phyloP scores from a whole-genome alignment of 306 rosid species.

The Macrotyloma uniflorum region DNA sequence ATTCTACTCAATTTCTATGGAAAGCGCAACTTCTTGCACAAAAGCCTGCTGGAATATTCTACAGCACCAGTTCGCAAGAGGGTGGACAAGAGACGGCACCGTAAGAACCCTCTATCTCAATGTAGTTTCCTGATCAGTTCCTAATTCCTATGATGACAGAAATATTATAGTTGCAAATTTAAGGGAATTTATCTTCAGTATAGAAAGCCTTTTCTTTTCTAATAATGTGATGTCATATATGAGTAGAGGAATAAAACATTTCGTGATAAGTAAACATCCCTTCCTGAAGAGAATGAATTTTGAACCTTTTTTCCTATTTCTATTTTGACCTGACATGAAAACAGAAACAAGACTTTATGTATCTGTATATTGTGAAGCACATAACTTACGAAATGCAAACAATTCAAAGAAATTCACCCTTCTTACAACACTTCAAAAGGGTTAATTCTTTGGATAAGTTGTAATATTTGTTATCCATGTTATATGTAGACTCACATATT shows the following conservation, averaged over 20 bases:
- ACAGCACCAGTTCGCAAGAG: slow-evolving; percentile 76
- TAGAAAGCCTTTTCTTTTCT: not conserved
- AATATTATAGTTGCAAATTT: not conserved
- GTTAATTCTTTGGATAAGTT: not conserved
- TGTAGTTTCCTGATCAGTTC: not conserved
- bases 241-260: not conserved
- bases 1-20: slow-evolving; percentile 68
- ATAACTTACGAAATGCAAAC: not conserved
- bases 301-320: not conserved
- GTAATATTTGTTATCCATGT: no score
- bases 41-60: slow-evolving; percentile 76
- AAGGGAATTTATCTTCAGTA: not conserved
- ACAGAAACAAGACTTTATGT: not conserved
- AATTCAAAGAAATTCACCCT: not conserved
- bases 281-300: not conserved
- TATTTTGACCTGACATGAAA: not conserved
- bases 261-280: not conserved
- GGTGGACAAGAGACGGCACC: slow-evolving; percentile 86
- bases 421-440: not conserved
- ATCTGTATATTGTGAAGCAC: not conserved
- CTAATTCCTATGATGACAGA: not conserved
- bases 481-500: not conserved
- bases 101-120: slow-evolving; percentile 44
- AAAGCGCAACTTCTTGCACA: slow-evolving; percentile 68
- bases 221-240: not conserved